A percentile compares a stretch with the other conserved stretches of the same genome.
These are phyloP conservation scores for Vaccinium myrtillus DNA, from an alignment of 148 eudicot genomes.

Conservation along the genomic window DNA sequence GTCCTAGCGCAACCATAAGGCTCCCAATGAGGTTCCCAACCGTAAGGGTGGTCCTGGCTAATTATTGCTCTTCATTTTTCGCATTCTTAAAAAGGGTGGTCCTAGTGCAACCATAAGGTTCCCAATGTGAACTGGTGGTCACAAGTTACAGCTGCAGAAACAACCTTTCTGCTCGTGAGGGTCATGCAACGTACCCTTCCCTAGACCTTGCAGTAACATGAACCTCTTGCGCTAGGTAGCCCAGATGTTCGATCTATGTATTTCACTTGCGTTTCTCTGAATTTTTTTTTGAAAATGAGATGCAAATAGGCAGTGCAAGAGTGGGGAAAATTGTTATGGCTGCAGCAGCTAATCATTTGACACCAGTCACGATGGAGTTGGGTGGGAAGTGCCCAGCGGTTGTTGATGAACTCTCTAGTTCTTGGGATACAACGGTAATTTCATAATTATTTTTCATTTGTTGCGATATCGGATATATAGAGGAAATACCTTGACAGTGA, in stretches of 20 bases:
- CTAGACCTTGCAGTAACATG: neutral
- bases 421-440: slow-evolving; percentile 37
- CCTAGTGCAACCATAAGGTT: neutral
- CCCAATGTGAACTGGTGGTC: neutral
- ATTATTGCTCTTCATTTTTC: no score
- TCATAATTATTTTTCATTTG: neutral
- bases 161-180: neutral
- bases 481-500: neutral
- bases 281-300: neutral
- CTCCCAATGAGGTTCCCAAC: neutral
- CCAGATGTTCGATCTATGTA: neutral
- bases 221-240: neutral
- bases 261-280: neutral
- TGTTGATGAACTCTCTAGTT: slow-evolving; percentile 54
- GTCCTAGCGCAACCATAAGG: neutral
- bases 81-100: neutral
- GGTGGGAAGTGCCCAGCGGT: slow-evolving; percentile 88
- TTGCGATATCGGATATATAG: neutral
- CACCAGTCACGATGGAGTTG: slow-evolving; percentile 75
- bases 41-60: no score
- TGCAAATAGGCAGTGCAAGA: slow-evolving; percentile 47
- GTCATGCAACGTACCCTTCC: neutral
- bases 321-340: slow-evolving; percentile 69
- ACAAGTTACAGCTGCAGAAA: neutral
- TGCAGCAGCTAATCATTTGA: slow-evolving; percentile 78